Evolutionary conservation across 805 yeast genomes (phyloP).

Genomic region (Kockiozyma suomiensis): DNA sequence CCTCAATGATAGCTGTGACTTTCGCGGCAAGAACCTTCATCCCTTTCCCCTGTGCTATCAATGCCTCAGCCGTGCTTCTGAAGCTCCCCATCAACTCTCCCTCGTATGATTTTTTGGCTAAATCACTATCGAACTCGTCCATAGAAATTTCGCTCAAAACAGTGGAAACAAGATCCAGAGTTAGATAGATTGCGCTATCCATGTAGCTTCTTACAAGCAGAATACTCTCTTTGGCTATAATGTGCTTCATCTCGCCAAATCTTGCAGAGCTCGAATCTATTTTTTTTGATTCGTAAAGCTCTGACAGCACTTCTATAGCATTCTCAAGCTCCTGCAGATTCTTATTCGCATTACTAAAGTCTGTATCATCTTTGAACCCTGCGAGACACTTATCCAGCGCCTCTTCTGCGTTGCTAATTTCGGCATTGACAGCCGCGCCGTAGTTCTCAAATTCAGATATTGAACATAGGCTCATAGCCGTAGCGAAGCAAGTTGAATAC

Average conservation of each 20-base stretch:
- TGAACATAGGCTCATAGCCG: constrained; percentile 14
- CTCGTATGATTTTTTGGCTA: neutral
- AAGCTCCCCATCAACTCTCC: constrained; percentile 13
- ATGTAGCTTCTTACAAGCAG: neutral
- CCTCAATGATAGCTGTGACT: neutral
- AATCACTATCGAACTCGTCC: neutral
- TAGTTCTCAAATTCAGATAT: constrained; percentile 23
- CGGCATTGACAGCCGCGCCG: constrained; percentile 19
- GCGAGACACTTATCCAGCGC: constrained; percentile 6
- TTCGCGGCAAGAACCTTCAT: constrained; percentile 4
- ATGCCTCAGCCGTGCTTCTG: neutral
- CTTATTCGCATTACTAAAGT: neutral
- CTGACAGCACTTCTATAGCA: constrained; percentile 1
- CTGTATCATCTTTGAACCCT: neutral
- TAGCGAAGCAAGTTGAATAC: neutral
- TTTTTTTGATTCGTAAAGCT: constrained; percentile 1
- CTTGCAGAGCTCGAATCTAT: neutral
- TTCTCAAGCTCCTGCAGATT: neutral
- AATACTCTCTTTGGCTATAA: neutral
- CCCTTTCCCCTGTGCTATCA: constrained; percentile 7
- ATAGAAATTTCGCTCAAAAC: neutral
- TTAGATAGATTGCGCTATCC: neutral
- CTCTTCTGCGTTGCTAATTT: constrained; percentile 8
- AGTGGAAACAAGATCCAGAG: neutral
- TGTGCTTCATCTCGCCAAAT: constrained; percentile 1